These are phyloP conservation scores for Lupinus albus DNA, from an alignment of 306 rosid species.

Conservation along the genomic window DNA sequence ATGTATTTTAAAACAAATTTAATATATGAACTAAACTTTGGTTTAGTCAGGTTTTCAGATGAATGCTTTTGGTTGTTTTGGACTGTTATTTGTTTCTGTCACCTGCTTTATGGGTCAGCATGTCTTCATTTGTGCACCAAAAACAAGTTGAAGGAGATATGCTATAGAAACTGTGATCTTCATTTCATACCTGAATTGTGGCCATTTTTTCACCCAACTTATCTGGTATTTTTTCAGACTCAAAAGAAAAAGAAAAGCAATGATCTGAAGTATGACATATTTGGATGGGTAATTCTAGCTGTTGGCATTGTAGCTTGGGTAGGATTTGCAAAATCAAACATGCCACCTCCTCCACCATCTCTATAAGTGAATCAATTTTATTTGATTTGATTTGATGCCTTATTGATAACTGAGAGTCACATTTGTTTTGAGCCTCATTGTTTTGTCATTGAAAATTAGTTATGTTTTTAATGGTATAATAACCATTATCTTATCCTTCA, in stretches of 20 bases:
- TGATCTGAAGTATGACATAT: slow-evolving; percentile 59
- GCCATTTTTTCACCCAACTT: slow-evolving; percentile 19
- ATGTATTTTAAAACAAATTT: neutral
- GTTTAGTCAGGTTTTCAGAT: neutral
- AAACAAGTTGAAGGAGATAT: neutral
- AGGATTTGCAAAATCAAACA: slow-evolving; percentile 59
- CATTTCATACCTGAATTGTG: neutral
- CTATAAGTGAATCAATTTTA: slow-evolving; percentile 43
- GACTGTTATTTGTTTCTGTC: slow-evolving; percentile 8
- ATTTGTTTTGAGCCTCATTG: slow-evolving; percentile 26
- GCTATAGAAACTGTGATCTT: neutral
- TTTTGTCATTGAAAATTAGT: slow-evolving; percentile 20
- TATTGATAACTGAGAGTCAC: slow-evolving; percentile 38
- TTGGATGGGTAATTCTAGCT: slow-evolving; percentile 67
- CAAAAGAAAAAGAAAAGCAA: slow-evolving; percentile 59
- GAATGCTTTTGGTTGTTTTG: neutral
- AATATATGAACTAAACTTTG: neutral
- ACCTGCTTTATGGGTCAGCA: neutral
- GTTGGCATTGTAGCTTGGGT: slow-evolving; percentile 72
- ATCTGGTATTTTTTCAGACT: slow-evolving; percentile 37
- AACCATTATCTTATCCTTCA: slow-evolving; percentile 30
- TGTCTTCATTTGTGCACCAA: neutral
- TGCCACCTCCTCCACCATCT: slow-evolving; percentile 52
- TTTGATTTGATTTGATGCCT: slow-evolving; percentile 36
- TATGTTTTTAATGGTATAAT: slow-evolving; percentile 30